Conservation (phyloP, 768 basidiomycete genomes). For the Boletus subcaerulescens region DNA sequence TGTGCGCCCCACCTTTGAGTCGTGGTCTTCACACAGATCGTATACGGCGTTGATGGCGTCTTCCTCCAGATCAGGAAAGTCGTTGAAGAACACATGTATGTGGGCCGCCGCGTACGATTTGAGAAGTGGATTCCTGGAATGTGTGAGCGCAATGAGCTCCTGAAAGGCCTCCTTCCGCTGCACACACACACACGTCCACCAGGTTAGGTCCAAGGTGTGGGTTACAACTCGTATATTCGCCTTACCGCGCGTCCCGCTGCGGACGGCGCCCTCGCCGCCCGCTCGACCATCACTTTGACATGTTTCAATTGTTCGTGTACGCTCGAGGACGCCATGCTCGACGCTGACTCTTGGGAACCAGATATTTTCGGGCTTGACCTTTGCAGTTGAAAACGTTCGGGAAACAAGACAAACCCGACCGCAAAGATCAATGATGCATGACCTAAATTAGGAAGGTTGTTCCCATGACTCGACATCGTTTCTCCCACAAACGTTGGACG, state of each 20-base stretch:
- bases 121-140: slow-evolving; percentile 42
- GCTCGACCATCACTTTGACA: slow-evolving; percentile 39
- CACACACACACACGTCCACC: background rate
- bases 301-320: slow-evolving; percentile 15
- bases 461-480: slow-evolving; percentile 16
- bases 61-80: slow-evolving; percentile 72
- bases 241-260: slow-evolving; percentile 40
- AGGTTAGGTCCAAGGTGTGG: slow-evolving; percentile 5
- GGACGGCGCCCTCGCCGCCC: slow-evolving; percentile 40
- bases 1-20: slow-evolving; percentile 40
- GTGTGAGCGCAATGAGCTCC: slow-evolving; percentile 53
- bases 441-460: slow-evolving; percentile 18
- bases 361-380: background rate
- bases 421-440: slow-evolving; percentile 17
- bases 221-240: background rate
- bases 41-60: slow-evolving; percentile 75
- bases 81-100: slow-evolving; percentile 57
- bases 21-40: slow-evolving; percentile 72
- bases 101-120: slow-evolving; percentile 59
- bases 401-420: background rate
- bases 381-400: background rate
- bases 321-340: slow-evolving; percentile 22
- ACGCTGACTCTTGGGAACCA: background rate
- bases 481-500: no score
- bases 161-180: slow-evolving; percentile 53